phyloP scores from a whole-genome alignment of 1,284 basidiomycete genomes.

The Cutaneotrichosporon cyanovorans region DNA sequence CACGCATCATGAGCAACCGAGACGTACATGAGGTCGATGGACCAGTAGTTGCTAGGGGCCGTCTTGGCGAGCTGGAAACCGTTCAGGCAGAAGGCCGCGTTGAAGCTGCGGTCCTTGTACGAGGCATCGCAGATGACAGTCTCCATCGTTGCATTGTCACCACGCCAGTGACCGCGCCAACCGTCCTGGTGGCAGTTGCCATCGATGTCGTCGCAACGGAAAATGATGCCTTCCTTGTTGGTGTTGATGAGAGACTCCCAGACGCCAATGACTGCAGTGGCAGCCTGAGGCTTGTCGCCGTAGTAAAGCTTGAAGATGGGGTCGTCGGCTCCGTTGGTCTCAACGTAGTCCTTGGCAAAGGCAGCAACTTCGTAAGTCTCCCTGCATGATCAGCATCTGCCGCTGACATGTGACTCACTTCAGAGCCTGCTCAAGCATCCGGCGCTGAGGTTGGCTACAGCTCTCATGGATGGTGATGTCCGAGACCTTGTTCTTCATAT shows the following conservation, averaged over 20 bases:
- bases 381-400: no score
- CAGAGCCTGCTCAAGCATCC: no score
- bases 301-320: constrained; percentile 45
- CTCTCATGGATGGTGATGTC: no score
- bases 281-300: constrained; percentile 30
- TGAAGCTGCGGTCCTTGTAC: constrained; percentile 32
- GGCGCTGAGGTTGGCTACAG: no score
- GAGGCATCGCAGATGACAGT: constrained; percentile 44
- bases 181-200: constrained; percentile 36
- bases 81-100: constrained; percentile 35
- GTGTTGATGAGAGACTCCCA: constrained; percentile 33
- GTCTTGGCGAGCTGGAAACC: constrained; percentile 38
- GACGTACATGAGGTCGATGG: constrained; percentile 41
- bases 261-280: constrained; percentile 35
- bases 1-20: no score
- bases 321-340: constrained; percentile 36
- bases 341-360: constrained; percentile 36
- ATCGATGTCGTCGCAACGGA: constrained; percentile 47
- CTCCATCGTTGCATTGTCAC: constrained; percentile 45
- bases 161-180: constrained; percentile 47
- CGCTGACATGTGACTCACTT: no score
- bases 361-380: constrained; percentile 37
- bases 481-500: no score
- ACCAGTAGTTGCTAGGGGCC: constrained; percentile 39
- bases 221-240: constrained; percentile 37